A percentile compares a stretch with the other conserved stretches of the same genome.
phyloP scores from a whole-genome alignment of 2,329 filamentous ascomycete species.

The Ceratocystiopsis brevicomis region DNA sequence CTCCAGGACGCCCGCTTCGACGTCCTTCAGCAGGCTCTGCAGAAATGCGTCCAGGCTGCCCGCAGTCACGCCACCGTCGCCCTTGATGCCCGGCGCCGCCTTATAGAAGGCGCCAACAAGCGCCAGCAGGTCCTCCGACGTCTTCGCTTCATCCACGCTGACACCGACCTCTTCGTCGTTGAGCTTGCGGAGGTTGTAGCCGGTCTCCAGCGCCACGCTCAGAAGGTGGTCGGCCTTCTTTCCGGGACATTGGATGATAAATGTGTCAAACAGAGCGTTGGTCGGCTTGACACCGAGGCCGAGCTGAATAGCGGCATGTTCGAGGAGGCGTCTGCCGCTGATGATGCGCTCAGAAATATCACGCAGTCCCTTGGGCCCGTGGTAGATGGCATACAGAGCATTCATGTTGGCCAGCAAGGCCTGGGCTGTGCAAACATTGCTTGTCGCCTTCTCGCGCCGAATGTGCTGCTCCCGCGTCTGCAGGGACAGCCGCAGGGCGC shows the following conservation, averaged over 20 bases:
- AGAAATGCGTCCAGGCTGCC: slow-evolving; percentile 12
- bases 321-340: slow-evolving; percentile 49
- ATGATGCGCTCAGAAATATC: slow-evolving; percentile 65
- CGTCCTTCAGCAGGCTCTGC: slow-evolving; percentile 19
- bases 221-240: slow-evolving; percentile 24
- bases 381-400: slow-evolving; percentile 85
- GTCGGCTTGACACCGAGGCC: slow-evolving; percentile 34
- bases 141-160: slow-evolving; percentile 49
- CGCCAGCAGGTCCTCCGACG: slow-evolving; percentile 12
- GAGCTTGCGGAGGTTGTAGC: slow-evolving; percentile 38
- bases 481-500: slow-evolving; percentile 64
- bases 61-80: background rate
- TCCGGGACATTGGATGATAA: slow-evolving; percentile 40
- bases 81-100: slow-evolving; percentile 1
- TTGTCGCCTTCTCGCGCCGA: slow-evolving; percentile 86
- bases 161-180: slow-evolving; percentile 40
- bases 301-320: slow-evolving; percentile 40
- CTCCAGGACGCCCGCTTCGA: slow-evolving; percentile 12
- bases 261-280: slow-evolving; percentile 47
- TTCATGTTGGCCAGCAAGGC: slow-evolving; percentile 90
- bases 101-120: slow-evolving; percentile 7
- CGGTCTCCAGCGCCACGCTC: slow-evolving; percentile 30
- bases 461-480: slow-evolving; percentile 96
- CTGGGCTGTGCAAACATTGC: slow-evolving; percentile 93
- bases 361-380: slow-evolving; percentile 68